These are phyloP conservation scores for Conoideocrella luteorostrata DNA, from an alignment of 2,329 filamentous ascomycete species.

Conservation along the genomic window DNA sequence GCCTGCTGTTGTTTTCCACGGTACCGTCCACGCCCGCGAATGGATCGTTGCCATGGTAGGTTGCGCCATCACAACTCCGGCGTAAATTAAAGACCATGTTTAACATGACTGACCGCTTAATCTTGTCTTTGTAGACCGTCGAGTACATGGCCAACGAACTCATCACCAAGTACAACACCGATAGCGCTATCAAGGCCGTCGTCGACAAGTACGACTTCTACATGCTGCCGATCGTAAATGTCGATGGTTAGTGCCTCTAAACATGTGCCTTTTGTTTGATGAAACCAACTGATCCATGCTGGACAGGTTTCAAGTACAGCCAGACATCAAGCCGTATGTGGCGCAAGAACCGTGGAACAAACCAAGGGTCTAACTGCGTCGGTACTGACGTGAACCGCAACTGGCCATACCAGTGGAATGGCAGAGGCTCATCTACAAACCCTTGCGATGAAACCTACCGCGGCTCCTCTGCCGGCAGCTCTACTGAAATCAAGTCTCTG, in stretches of 20 bases:
- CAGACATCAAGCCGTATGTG: constrained; percentile 52
- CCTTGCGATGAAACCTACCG: constrained; percentile 46
- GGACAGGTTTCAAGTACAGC: constrained; percentile 51
- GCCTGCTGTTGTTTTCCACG: constrained; percentile 50
- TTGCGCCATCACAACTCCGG: background rate
- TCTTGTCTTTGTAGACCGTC: constrained; percentile 24
- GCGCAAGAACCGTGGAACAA: constrained; percentile 52
- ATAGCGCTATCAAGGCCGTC: constrained; percentile 33
- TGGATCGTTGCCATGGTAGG: constrained; percentile 51
- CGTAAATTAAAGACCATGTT: background rate
- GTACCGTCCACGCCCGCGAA: constrained; percentile 53
- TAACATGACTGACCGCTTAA: background rate
- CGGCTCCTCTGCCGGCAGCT: constrained; percentile 36
- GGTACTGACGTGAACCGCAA: constrained; percentile 55
- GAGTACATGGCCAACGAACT: constrained; percentile 48
- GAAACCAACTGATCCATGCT: no score
- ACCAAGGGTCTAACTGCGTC: constrained; percentile 33
- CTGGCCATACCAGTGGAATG: constrained; percentile 50
- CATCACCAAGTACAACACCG: constrained; percentile 36
- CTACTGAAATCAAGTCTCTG: constrained; percentile 46
- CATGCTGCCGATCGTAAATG: constrained; percentile 57
- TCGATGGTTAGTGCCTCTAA: constrained; percentile 39
- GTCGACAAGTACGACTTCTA: constrained; percentile 61
- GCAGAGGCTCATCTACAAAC: constrained; percentile 40
- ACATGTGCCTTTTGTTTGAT: no score